Conservation (phyloP, 345 rosid species). For the Citrus trifoliata region DNA sequence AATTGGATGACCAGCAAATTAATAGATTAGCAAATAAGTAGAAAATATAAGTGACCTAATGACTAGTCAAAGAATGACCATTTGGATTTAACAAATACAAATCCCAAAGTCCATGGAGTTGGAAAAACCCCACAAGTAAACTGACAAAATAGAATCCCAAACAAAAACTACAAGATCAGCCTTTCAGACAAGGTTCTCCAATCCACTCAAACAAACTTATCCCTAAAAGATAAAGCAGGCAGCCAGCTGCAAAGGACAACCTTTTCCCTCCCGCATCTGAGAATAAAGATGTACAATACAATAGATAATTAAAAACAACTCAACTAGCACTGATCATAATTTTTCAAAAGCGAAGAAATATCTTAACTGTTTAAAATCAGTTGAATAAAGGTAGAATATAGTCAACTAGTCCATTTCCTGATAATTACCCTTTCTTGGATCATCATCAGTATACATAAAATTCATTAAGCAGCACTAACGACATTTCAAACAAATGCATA, state of each 20-base stretch:
- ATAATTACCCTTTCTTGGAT: background rate
- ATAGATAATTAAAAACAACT: background rate
- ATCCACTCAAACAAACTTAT: constrained; percentile 1
- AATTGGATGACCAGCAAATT: background rate
- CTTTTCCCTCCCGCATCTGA: background rate
- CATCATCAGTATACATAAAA: background rate
- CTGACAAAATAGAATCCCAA: background rate
- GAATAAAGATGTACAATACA: background rate
- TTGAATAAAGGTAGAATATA: background rate
- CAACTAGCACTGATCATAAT: no score
- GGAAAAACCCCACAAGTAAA: background rate
- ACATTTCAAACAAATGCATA: background rate
- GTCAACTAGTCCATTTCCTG: background rate
- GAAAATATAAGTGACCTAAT: background rate
- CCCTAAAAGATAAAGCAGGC: background rate
- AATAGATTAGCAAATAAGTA: background rate
- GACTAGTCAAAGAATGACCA: background rate
- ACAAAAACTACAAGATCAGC: background rate
- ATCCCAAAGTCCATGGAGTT: background rate
- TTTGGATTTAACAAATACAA: background rate
- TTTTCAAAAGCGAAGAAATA: background rate
- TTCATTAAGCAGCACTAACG: background rate
- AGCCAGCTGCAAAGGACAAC: background rate
- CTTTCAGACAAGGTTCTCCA: background rate
- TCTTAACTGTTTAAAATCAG: background rate